A percentile compares a stretch with the other conserved stretches of the same genome.
Evolutionary conservation across 2,329 filamentous ascomycete species (phyloP).

Genomic region (Ceratocystis albifundus): DNA sequence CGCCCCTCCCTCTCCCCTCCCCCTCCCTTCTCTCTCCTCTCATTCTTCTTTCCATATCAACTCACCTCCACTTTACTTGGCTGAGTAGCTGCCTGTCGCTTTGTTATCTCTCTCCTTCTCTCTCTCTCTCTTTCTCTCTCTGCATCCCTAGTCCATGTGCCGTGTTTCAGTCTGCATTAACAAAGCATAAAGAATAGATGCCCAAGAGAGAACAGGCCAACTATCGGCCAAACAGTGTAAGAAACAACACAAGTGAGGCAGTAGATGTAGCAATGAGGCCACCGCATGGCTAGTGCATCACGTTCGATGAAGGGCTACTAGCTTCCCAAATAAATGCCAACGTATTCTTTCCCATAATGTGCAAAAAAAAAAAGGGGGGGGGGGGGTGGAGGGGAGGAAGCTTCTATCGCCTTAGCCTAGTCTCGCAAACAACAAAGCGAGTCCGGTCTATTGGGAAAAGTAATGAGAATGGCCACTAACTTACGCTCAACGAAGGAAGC

Average conservation of each 20-base stretch:
- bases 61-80: neutral
- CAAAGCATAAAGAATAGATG: constrained; percentile 8
- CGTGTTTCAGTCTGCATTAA: constrained; percentile 11
- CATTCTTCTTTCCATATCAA: neutral
- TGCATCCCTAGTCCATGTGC: constrained; percentile 4
- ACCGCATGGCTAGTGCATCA: constrained; percentile 10
- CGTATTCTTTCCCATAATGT: neutral
- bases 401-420: neutral
- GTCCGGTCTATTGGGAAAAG: neutral
- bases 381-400: too few relatives aligned
- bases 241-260: neutral
- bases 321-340: neutral
- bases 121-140: neutral
- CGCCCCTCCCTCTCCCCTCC: neutral
- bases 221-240: constrained; percentile 4
- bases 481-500: neutral
- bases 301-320: neutral
- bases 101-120: neutral
- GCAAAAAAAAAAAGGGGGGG: too few relatives aligned
- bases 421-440: neutral
- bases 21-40: neutral
- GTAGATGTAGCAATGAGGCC: neutral
- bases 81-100: neutral
- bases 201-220: constrained; percentile 9
- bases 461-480: neutral